Evolutionary conservation across 768 basidiomycete species (phyloP).

Genomic region (Mycena albidolilacea): DNA sequence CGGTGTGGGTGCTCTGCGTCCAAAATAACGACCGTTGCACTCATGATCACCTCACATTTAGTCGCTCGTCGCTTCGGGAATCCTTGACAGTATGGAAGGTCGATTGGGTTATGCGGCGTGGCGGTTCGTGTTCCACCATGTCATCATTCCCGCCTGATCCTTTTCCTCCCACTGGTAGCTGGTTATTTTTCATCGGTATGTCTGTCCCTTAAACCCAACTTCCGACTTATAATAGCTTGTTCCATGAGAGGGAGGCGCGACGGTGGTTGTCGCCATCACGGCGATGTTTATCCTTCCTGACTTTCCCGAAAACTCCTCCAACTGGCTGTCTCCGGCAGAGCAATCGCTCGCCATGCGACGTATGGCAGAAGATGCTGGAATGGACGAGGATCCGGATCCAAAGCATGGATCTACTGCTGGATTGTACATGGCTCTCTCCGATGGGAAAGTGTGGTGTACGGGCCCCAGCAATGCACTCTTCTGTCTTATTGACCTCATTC

Average conservation of each 20-base stretch:
- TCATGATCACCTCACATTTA: background rate
- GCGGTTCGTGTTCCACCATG: slow-evolving; percentile 58
- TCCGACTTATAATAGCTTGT: slow-evolving; percentile 9
- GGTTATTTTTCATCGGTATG: slow-evolving; percentile 76
- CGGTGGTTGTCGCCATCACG: slow-evolving; percentile 62
- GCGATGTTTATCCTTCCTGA: slow-evolving; percentile 81
- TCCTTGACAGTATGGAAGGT: slow-evolving; percentile 81
- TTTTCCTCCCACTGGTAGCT: slow-evolving; percentile 53
- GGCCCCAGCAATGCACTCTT: slow-evolving; percentile 54
- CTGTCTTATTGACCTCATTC: slow-evolving; percentile 40
- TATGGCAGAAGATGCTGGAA: slow-evolving; percentile 72
- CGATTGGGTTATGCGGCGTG: slow-evolving; percentile 78
- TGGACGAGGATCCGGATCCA: slow-evolving; percentile 40
- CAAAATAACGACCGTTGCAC: background rate
- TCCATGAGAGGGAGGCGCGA: slow-evolving; percentile 65
- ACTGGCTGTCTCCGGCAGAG: slow-evolving; percentile 73
- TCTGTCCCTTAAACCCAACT: background rate
- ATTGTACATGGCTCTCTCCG: slow-evolving; percentile 71
- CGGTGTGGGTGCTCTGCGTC: slow-evolving; percentile 53
- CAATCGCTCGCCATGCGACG: slow-evolving; percentile 69
- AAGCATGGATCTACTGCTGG: slow-evolving; percentile 51
- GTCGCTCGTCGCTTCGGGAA: slow-evolving; percentile 81
- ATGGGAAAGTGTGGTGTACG: slow-evolving; percentile 80
- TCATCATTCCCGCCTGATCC: background rate
- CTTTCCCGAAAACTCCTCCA: slow-evolving; percentile 70